Percentiles rank a stretch among this genome's conserved stretches.
Conservation (phyloP, 768 basidiomycete species). For the Lactarius psammicola region DNA sequence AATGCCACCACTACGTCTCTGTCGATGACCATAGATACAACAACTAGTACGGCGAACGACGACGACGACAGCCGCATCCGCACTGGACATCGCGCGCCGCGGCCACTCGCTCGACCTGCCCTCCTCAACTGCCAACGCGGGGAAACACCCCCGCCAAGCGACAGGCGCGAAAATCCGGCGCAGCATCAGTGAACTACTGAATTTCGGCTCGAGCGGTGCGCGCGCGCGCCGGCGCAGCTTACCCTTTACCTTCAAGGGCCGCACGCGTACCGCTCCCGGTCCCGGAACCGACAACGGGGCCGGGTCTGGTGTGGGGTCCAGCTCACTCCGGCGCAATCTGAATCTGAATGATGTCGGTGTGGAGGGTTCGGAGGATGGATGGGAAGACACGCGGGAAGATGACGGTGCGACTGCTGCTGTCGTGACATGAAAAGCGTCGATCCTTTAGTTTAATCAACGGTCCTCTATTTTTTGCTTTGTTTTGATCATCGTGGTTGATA, state of each 20-base stretch:
- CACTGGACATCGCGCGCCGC: constrained; percentile 11
- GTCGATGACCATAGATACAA: background rate
- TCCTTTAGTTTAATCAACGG: background rate
- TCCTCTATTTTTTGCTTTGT: background rate
- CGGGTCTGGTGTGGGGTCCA: background rate
- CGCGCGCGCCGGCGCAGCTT: constrained; percentile 14
- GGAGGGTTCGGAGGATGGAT: constrained; percentile 4
- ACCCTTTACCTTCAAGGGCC: background rate
- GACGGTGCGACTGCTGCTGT: background rate
- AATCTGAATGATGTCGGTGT: background rate
- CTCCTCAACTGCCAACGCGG: background rate
- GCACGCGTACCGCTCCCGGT: background rate
- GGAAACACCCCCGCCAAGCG: background rate
- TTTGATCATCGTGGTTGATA: background rate
- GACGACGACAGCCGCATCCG: background rate
- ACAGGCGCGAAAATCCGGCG: constrained; percentile 15
- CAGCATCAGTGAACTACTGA: constrained; percentile 19
- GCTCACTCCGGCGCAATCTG: background rate
- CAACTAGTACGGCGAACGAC: background rate
- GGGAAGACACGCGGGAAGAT: constrained; percentile 10
- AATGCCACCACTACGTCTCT: background rate
- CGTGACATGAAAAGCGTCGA: background rate
- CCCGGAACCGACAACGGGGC: background rate
- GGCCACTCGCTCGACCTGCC: constrained; percentile 24
- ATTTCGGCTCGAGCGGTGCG: constrained; percentile 11